Evolutionary conservation across 495 filamentous ascomycete species (phyloP).

Genomic region (Penicillium maclennaniae): DNA sequence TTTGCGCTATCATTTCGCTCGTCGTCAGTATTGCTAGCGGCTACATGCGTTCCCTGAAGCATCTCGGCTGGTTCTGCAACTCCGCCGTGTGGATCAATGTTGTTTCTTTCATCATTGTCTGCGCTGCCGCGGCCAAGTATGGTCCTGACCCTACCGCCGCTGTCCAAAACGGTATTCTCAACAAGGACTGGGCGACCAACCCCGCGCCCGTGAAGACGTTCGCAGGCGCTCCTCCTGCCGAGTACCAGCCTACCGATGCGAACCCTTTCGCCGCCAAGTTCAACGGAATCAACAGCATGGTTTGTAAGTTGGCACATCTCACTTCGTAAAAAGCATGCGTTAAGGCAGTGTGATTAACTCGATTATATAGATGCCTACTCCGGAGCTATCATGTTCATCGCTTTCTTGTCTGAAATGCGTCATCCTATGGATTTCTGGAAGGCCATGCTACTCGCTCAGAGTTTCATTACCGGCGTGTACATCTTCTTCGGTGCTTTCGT

Average conservation of each 20-base stretch:
- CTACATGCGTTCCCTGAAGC: conserved; percentile 33
- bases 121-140: conserved; percentile 43
- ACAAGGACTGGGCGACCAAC: conserved; percentile 8
- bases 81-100: conserved; percentile 27
- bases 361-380: conserved; percentile 33
- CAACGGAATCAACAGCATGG: conserved; percentile 21
- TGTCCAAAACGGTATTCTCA: conserved; percentile 12
- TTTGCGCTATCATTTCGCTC: conserved; percentile 45
- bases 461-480: conserved; percentile 50
- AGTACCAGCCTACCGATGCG: conserved; percentile 15
- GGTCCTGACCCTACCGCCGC: conserved; percentile 38
- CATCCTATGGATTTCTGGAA: conserved; percentile 61
- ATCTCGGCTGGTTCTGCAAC: conserved; percentile 26
- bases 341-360: not conserved
- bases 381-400: conserved; percentile 51
- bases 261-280: conserved; percentile 17
- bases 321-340: not conserved
- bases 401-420: conserved; percentile 65
- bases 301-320: conserved; percentile 2
- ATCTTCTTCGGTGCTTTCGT: conserved; percentile 57
- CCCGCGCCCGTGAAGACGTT: conserved; percentile 16
- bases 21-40: conserved; percentile 44
- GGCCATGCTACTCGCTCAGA: conserved; percentile 48
- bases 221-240: conserved; percentile 7
- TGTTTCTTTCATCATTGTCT: conserved; percentile 30